phyloP scores from a whole-genome alignment of 225 moss, liverwort and hornwort genomes.

The Anthoceros angustus region DNA sequence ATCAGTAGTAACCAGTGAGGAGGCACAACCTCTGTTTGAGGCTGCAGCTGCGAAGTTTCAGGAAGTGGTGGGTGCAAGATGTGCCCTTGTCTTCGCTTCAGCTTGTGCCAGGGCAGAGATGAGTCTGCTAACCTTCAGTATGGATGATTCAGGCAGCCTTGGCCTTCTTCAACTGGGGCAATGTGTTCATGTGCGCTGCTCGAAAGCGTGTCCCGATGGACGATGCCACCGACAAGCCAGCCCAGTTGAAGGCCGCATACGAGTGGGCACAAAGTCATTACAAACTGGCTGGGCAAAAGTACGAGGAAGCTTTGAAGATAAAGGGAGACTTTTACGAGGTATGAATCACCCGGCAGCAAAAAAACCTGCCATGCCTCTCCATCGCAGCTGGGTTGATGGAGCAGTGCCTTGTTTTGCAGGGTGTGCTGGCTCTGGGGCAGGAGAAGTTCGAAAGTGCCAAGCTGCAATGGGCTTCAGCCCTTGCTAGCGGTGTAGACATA shows the following conservation, averaged over 20 bases:
- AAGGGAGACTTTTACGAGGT: slow-evolving; percentile 44
- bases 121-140: neutral
- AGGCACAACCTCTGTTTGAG: slow-evolving; percentile 37
- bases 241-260: slow-evolving; percentile 25
- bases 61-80: slow-evolving; percentile 24
- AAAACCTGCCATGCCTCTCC: neutral
- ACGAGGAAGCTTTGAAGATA: slow-evolving; percentile 37
- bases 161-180: slow-evolving; percentile 41
- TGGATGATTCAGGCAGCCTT: slow-evolving; percentile 21
- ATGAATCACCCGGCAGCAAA: neutral
- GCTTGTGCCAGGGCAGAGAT: too few species aligned
- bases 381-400: neutral
- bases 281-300: slow-evolving; percentile 31
- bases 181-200: slow-evolving; percentile 45
- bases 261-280: slow-evolving; percentile 40
- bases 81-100: too few species aligned
- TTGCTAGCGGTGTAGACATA: slow-evolving; percentile 27
- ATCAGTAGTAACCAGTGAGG: slow-evolving; percentile 32
- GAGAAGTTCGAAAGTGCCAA: slow-evolving; percentile 45
- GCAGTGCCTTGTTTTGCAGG: slow-evolving; percentile 14
- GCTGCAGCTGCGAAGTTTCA: slow-evolving; percentile 39
- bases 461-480: slow-evolving; percentile 34
- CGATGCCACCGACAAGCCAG: slow-evolving; percentile 12
- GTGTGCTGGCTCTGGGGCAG: slow-evolving; percentile 36
- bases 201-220: slow-evolving; percentile 35